A percentile compares a stretch with the other conserved stretches of the same genome.
Evolutionary conservation across 192 early-diverging fungal genomes (phyloP).

Genomic region (Coemansia asiatica): DNA sequence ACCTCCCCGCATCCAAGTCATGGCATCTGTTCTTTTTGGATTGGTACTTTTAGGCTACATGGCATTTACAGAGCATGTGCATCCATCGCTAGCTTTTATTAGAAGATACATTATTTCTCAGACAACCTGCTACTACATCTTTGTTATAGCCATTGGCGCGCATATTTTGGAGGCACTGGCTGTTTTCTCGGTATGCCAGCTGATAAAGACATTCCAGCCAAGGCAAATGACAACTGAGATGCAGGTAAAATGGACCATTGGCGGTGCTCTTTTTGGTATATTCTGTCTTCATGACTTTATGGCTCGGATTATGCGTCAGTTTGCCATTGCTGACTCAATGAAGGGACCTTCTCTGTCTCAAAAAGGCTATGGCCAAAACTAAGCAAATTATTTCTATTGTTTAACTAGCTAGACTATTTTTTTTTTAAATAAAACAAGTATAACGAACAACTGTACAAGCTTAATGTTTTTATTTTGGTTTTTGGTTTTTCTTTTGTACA

Average conservation of each 20-base stretch:
- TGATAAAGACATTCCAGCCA: slow-evolving; percentile 48
- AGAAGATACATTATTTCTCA: slow-evolving; percentile 17
- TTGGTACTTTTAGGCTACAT: slow-evolving; percentile 11
- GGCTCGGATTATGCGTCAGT: slow-evolving; percentile 25
- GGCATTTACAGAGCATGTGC: slow-evolving; percentile 12
- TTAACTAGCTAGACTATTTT: too few relatives aligned
- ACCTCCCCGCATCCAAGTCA: slow-evolving; percentile 6
- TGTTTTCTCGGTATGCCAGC: slow-evolving; percentile 31
- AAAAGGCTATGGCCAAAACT: background rate
- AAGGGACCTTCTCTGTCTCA: background rate
- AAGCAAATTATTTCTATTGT: too few relatives aligned
- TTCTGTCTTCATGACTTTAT: slow-evolving; percentile 33
- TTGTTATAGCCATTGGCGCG: slow-evolving; percentile 9
- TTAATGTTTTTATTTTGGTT: background rate
- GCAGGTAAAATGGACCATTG: slow-evolving; percentile 48
- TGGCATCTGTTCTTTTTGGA: slow-evolving; percentile 14
- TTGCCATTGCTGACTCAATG: slow-evolving; percentile 27
- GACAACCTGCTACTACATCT: slow-evolving; percentile 23
- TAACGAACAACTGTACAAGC: too few relatives aligned
- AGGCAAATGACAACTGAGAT: slow-evolving; percentile 30
- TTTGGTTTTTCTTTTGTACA: too few relatives aligned
- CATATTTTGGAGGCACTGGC: slow-evolving; percentile 28
- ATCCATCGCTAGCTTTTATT: slow-evolving; percentile 22
- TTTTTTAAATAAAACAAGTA: too few relatives aligned
- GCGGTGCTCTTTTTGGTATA: slow-evolving; percentile 31